Percentiles rank a stretch among this genome's conserved stretches.
These are phyloP conservation scores for Chaetomium cochliodes DNA, from an alignment of 495 filamentous ascomycete species.

Conservation along the genomic window DNA sequence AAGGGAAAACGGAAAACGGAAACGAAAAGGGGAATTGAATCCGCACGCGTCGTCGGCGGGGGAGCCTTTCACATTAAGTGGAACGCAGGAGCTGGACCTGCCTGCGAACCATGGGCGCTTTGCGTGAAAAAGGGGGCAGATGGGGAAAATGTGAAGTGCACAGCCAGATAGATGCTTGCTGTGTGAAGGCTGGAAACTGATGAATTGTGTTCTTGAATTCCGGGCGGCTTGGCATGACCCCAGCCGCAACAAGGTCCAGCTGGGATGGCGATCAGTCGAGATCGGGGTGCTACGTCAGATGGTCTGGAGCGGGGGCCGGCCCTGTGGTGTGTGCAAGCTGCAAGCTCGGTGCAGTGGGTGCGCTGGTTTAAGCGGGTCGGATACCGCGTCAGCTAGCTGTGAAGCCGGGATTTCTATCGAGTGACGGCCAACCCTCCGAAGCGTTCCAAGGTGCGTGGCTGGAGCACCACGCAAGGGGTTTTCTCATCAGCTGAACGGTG, in stretches of 20 bases:
- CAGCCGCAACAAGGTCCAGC: conserved; percentile 9
- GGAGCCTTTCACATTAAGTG: background rate
- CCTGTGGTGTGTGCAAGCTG: background rate
- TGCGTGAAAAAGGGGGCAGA: background rate
- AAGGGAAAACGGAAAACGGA: conserved; percentile 7
- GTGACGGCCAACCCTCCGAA: too few species aligned
- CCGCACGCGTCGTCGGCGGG: background rate
- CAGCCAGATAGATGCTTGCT: background rate
- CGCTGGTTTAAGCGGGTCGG: background rate
- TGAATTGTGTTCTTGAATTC: background rate
- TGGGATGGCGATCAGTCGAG: conserved; percentile 19
- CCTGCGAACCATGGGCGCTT: conserved; percentile 6
- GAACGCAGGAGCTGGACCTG: conserved; percentile 3
- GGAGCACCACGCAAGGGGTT: background rate
- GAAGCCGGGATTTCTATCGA: conserved; percentile 1
- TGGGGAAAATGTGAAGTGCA: background rate
- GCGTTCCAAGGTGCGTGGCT: conserved; percentile 5
- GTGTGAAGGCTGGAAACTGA: background rate
- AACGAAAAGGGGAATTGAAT: background rate
- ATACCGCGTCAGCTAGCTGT: conserved; percentile 5
- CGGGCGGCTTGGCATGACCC: conserved; percentile 15
- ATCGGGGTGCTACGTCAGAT: conserved; percentile 27
- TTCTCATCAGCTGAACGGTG: conserved; percentile 18
- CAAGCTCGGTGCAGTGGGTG: background rate
- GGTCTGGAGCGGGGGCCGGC: conserved; percentile 6